phyloP scores from a whole-genome alignment of 2,329 filamentous ascomycete species.

The Cordyceps pruinosa region DNA sequence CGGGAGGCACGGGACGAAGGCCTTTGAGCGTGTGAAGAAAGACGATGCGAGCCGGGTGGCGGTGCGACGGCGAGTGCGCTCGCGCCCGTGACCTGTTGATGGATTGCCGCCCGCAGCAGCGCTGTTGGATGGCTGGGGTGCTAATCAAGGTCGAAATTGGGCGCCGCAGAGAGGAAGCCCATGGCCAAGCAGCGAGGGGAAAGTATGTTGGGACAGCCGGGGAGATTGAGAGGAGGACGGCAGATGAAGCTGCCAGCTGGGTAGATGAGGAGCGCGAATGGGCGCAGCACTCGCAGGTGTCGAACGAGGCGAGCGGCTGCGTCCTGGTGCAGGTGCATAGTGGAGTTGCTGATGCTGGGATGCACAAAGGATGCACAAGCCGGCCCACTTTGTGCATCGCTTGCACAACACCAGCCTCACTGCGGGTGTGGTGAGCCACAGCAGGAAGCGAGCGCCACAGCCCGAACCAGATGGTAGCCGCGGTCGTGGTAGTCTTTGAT shows the following conservation, averaged over 20 bases:
- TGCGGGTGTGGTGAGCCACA: background rate
- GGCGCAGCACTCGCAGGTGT: background rate
- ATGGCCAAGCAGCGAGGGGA: background rate
- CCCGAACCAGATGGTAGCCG: too few relatives aligned
- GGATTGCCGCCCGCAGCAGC: background rate
- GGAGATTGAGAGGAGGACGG: background rate
- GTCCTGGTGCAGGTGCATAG: background rate
- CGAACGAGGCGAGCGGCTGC: background rate
- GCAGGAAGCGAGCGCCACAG: background rate
- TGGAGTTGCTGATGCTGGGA: background rate
- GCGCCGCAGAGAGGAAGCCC: background rate
- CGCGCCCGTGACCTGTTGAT: background rate
- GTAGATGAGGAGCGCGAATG: background rate
- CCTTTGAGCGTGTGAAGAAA: background rate
- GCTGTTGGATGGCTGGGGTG: background rate
- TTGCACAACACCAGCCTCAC: constrained; percentile 2
- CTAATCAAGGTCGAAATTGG: background rate
- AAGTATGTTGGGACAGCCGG: background rate
- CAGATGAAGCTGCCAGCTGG: background rate
- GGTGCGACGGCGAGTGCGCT: background rate
- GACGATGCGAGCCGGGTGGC: background rate
- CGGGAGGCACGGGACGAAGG: background rate
- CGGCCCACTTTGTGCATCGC: background rate
- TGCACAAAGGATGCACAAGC: background rate
- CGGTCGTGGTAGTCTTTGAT: too few relatives aligned